phyloP scores from a whole-genome alignment of 257 asterid genomes.

The Voacanga thouarsii region DNA sequence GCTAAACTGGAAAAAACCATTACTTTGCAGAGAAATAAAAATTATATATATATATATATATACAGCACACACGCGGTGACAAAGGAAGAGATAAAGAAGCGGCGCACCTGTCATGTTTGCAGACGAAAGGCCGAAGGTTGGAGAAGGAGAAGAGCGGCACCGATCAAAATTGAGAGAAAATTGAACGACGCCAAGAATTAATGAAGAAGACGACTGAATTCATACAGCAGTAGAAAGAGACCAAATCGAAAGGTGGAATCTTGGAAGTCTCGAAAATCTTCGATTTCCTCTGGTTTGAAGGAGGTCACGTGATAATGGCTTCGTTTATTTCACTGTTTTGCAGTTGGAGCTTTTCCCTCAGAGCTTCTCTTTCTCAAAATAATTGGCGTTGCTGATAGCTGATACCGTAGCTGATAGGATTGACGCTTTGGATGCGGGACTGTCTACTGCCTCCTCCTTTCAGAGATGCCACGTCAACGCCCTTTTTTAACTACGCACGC shows the following conservation, averaged over 20 bases:
- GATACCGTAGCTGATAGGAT: not conserved
- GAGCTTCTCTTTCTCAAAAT: not conserved
- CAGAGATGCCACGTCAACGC: too few relatives aligned
- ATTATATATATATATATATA: too few relatives aligned
- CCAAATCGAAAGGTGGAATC: not conserved
- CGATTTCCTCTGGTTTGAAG: too few relatives aligned
- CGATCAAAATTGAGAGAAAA: not conserved
- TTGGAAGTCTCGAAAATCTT: not conserved
- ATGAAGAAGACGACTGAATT: not conserved
- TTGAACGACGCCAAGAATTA: slow-evolving; percentile 1
- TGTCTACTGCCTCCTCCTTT: too few relatives aligned
- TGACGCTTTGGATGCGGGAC: too few relatives aligned
- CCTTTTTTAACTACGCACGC: too few relatives aligned
- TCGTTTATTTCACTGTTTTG: too few relatives aligned
- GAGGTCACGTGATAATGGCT: not conserved
- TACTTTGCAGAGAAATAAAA: too few relatives aligned
- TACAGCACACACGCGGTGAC: not conserved
- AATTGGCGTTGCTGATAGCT: not conserved
- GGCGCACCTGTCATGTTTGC: slow-evolving; percentile 21
- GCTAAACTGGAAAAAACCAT: too few relatives aligned
- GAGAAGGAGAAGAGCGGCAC: not conserved
- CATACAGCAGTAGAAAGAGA: not conserved
- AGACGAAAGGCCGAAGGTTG: not conserved
- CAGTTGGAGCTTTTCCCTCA: too few relatives aligned
- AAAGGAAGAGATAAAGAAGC: not conserved